Conservation (phyloP, 441 rosid species). For the Biscutella laevigata region DNA sequence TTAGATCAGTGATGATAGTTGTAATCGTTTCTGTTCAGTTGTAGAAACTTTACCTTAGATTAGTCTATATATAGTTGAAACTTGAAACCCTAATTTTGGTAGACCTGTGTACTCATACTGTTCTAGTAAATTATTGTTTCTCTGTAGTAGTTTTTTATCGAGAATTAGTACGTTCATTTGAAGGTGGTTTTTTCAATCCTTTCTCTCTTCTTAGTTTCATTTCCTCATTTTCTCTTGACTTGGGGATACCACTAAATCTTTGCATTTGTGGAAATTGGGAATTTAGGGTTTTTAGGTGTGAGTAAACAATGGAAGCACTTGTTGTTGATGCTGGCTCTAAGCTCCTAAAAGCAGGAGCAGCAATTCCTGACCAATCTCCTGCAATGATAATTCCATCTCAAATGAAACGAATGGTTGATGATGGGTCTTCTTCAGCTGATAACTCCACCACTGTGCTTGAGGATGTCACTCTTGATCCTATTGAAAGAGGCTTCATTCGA, state of each 20-base stretch:
- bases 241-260: neutral
- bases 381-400: constrained; percentile 75
- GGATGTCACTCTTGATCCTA: constrained; percentile 65
- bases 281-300: constrained; percentile 13
- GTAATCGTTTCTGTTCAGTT: neutral
- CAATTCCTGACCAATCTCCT: constrained; percentile 89
- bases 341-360: constrained; percentile 90
- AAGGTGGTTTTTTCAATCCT: constrained; percentile 1
- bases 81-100: neutral
- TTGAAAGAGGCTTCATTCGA: constrained; percentile 61
- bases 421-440: constrained; percentile 67
- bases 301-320: constrained; percentile 60
- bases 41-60: neutral
- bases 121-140: neutral
- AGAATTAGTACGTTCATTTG: neutral
- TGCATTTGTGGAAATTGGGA: neutral
- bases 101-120: neutral
- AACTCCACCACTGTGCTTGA: constrained; percentile 30
- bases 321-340: constrained; percentile 90
- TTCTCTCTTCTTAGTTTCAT: neutral
- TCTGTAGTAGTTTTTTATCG: neutral
- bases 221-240: neutral
- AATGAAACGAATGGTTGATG: constrained; percentile 77
- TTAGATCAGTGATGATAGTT: neutral
- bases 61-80: neutral